A percentile compares a stretch with the other conserved stretches of the same genome.
phyloP scores from a whole-genome alignment of 2,329 filamentous ascomycete species.

The Calonectria leucothoes region DNA sequence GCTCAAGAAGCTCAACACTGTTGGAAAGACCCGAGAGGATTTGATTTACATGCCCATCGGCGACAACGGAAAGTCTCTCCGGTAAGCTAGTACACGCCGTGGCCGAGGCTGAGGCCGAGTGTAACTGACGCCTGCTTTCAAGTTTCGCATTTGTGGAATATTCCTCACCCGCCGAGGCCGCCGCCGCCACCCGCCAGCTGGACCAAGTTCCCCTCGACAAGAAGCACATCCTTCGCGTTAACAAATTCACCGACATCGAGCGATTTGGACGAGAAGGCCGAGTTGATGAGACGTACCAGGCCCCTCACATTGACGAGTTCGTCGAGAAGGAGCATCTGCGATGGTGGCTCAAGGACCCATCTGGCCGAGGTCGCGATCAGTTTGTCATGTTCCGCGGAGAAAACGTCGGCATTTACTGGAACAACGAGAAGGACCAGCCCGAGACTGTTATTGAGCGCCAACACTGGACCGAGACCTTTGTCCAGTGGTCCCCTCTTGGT shows the following conservation, averaged over 20 bases:
- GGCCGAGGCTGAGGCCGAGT: background rate
- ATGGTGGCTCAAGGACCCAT: slow-evolving; percentile 89
- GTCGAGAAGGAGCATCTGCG: slow-evolving; percentile 92
- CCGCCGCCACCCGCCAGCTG: slow-evolving; percentile 88
- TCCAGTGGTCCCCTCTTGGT: slow-evolving; percentile 96
- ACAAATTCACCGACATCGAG: slow-evolving; percentile 98
- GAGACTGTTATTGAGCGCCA: slow-evolving; percentile 91
- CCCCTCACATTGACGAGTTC: slow-evolving; percentile 86
- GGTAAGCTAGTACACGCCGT: slow-evolving; percentile 64
- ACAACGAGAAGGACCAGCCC: slow-evolving; percentile 92
- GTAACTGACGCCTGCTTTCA: slow-evolving; percentile 49
- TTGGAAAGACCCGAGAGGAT: slow-evolving; percentile 88
- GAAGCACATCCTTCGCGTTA: slow-evolving; percentile 94
- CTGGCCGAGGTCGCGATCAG: slow-evolving; percentile 87
- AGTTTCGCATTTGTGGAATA: slow-evolving; percentile 99
- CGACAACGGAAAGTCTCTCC: slow-evolving; percentile 86
- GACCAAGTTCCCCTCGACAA: slow-evolving; percentile 92
- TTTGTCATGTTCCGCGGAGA: slow-evolving; percentile 95
- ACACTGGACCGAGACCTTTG: slow-evolving; percentile 98
- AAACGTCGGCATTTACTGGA: slow-evolving; percentile 96
- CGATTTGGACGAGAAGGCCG: slow-evolving; percentile 94
- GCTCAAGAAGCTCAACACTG: slow-evolving; percentile 89
- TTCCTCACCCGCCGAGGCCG: slow-evolving; percentile 88
- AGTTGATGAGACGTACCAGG: slow-evolving; percentile 89
- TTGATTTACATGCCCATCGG: slow-evolving; percentile 94